Evolutionary conservation across 768 basidiomycete genomes (phyloP).

Genomic region (Boletus rubropictus): DNA sequence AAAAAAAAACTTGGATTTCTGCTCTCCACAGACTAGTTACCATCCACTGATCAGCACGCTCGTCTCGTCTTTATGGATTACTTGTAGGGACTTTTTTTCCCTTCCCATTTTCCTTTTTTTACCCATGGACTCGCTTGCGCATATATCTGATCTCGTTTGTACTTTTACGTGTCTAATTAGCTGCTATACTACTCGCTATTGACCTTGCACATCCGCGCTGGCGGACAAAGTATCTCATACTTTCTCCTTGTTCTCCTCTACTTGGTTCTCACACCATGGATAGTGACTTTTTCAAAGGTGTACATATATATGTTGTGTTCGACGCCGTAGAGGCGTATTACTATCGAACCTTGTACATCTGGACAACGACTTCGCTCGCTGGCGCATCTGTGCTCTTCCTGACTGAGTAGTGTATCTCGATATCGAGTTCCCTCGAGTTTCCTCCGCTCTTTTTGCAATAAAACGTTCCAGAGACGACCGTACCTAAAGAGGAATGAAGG

Average conservation of each 20-base stretch:
- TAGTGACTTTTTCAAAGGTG: no score
- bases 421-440: slow-evolving; percentile 84
- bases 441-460: slow-evolving; percentile 70
- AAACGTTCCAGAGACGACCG: slow-evolving; percentile 73
- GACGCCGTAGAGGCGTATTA: not conserved
- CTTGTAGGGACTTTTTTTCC: not conserved
- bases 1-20: not conserved
- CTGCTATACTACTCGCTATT: slow-evolving; percentile 6
- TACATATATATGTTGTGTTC: not conserved
- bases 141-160: slow-evolving; percentile 6
- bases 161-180: slow-evolving; percentile 6
- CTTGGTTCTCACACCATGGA: not conserved
- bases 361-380: slow-evolving; percentile 49
- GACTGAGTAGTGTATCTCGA: slow-evolving; percentile 78
- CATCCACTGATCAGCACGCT: not conserved
- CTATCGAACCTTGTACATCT: slow-evolving; percentile 75
- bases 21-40: not conserved
- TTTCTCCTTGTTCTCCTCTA: not conserved
- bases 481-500: slow-evolving; percentile 41
- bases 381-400: slow-evolving; percentile 34
- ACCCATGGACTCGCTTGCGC: not conserved
- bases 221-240: not conserved
- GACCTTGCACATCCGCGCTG: not conserved
- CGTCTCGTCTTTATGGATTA: not conserved
- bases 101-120: not conserved